Evolutionary conservation across 345 rosid genomes (phyloP).

Genomic region (Gossypium raimondii): DNA sequence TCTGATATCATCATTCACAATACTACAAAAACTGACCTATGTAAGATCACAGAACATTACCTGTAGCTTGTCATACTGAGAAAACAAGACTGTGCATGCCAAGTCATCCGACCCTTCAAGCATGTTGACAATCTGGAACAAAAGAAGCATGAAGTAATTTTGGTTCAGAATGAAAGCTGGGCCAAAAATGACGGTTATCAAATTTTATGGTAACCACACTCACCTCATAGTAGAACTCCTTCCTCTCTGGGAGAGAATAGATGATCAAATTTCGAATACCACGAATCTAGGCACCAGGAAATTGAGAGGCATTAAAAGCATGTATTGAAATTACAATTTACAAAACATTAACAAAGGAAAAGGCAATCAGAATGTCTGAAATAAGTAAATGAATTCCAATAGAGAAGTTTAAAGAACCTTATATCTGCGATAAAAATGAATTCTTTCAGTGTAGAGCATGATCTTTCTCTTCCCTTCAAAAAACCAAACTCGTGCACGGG

Average conservation of each 20-base stretch:
- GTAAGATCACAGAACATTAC: conserved; percentile 35
- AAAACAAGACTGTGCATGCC: conserved; percentile 77
- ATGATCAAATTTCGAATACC: conserved; percentile 74
- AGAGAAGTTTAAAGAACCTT: conserved; percentile 41
- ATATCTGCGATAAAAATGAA: conserved; percentile 80
- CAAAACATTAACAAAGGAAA: not conserved
- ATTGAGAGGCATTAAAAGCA: conserved; percentile 7
- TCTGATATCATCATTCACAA: not conserved
- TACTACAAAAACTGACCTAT: not conserved
- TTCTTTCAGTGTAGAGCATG: conserved; percentile 89
- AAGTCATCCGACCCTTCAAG: conserved; percentile 65
- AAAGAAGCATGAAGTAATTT: not conserved
- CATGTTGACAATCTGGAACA: conserved; percentile 76
- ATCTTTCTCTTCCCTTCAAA: conserved; percentile 64
- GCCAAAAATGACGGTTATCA: not conserved
- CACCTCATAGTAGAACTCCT: conserved; percentile 93
- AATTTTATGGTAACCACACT: conserved; percentile 20
- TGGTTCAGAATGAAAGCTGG: not conserved
- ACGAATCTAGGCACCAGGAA: conserved; percentile 57
- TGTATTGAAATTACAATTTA: not conserved
- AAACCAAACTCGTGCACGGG: conserved; percentile 74
- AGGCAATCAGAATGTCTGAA: not conserved
- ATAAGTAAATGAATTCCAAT: not conserved
- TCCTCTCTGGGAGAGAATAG: conserved; percentile 88
- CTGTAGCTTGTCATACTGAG: conserved; percentile 61